A percentile compares a stretch with the other conserved stretches of the same genome.
Evolutionary conservation across 2,329 filamentous ascomycete genomes (phyloP).

Genomic region (Erysiphe pulchra): DNA sequence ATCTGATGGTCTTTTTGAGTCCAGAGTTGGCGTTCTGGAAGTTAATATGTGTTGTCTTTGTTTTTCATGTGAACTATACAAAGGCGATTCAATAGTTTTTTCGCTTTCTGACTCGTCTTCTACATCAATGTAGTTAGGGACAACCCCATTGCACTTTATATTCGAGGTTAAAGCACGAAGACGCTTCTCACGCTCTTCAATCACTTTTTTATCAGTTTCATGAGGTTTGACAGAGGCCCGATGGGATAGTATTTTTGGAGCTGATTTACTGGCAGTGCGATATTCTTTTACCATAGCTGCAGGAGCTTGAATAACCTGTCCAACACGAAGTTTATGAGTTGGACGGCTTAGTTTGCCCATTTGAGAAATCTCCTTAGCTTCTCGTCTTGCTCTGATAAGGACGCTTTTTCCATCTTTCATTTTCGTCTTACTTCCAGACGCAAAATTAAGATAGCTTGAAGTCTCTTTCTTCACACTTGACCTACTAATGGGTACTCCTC

Average conservation of each 20-base stretch:
- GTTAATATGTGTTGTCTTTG: no score
- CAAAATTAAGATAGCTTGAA: conserved; percentile 18
- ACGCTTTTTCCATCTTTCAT: conserved; percentile 24
- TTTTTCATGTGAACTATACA: not conserved
- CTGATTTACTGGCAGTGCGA: conserved; percentile 18
- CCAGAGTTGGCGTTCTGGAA: not conserved
- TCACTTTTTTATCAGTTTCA: conserved; percentile 4
- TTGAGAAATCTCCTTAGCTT: conserved; percentile 26
- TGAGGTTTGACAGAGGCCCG: not conserved
- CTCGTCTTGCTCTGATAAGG: conserved; percentile 27
- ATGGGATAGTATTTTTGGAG: conserved; percentile 13
- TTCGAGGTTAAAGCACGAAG: conserved; percentile 4
- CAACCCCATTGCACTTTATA: not conserved
- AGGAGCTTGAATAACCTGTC: conserved; percentile 22
- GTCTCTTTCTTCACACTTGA: conserved; percentile 10
- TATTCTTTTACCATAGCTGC: conserved; percentile 27
- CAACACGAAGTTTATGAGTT: conserved; percentile 13
- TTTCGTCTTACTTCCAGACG: conserved; percentile 25
- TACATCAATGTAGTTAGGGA: not conserved
- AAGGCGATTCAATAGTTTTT: not conserved
- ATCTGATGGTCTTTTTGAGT: not conserved
- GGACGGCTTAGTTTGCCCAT: conserved; percentile 21
- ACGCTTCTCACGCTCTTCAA: conserved; percentile 16
- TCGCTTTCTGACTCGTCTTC: not conserved
- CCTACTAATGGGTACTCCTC: conserved; percentile 11